Base-by-base conservation (phyloP, 768 basidiomycete genomes). In the Boletus rubescentipes region DNA sequence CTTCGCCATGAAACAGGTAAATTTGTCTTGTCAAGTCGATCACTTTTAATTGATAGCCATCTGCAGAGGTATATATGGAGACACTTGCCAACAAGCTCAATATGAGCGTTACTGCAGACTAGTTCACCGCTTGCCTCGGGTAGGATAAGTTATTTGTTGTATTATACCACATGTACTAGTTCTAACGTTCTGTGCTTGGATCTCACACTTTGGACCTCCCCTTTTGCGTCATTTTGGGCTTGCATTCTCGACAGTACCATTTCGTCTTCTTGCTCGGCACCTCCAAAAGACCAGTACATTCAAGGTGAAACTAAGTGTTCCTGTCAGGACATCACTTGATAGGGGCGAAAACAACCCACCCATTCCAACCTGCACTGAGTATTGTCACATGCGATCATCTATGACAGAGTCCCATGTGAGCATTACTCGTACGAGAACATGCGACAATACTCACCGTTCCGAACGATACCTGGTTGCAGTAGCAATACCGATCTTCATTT, bases 311-410 rank as follows among this genome's bases (percentile, higher is more conserved):
- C 89, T 92, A 49, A 5, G 23, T 23, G 38, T 18, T 26, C 18
- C 21, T 21, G 23, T 51, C 49, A 57, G 46, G n/a, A 42, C 32
- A 21, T 31, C 29, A 42, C 26, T 39, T 34, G 1, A n/a, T 9
- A 32, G 18, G 1, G 29, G 26, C 16, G 15, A 46, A 46, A 9
- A 32, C 30, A 39, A 77, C 89, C 67, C 63, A 89, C 93, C 93
- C 93, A 96, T 85, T 93, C 90, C 36, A 77, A 74, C 58, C 79
- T 74, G 67, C 93, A 96, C 15, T 77, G 73, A 39, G 76, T 72
- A 58, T 81, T 80, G 65, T 96, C 93, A 63, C 93, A 96, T 15
- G 77, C 93, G 57, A 96, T 86, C 93, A 96, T 93, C 87, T 89
- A 41, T 39, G 23, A 18, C 39, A 46, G 4, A 26, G 29, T 39